Percentiles rank a stretch among this genome's conserved stretches.
These are phyloP conservation scores for Polytrichum formosum DNA, from an alignment of 225 moss, liverwort and hornwort genomes.

Conservation along the genomic window DNA sequence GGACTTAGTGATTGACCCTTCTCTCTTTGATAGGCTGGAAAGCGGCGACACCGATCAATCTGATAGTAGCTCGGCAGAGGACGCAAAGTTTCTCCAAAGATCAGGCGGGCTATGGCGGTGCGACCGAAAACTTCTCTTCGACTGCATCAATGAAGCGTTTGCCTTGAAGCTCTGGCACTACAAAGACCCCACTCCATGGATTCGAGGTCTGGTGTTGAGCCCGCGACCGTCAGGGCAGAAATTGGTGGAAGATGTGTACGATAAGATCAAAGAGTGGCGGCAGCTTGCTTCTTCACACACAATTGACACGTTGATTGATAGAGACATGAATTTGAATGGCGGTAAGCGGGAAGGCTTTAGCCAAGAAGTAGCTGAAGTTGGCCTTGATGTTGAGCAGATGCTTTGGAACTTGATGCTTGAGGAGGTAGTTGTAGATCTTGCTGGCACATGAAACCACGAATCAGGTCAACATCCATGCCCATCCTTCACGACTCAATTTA, in stretches of 20 bases:
- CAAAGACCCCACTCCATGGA: constrained; percentile 38
- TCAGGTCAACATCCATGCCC: neutral
- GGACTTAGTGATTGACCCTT: constrained; percentile 43
- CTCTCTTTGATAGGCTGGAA: constrained; percentile 46
- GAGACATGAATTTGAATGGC: constrained; percentile 34
- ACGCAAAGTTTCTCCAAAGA: constrained; percentile 17
- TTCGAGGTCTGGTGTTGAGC: constrained; percentile 17
- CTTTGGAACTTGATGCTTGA: constrained; percentile 50
- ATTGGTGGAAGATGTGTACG: constrained; percentile 48
- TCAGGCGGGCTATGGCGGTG: constrained; percentile 45
- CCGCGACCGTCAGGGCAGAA: constrained; percentile 26
- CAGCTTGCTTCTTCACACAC: constrained; percentile 32
- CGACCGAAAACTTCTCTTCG: constrained; percentile 53
- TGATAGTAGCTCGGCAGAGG: constrained; percentile 5
- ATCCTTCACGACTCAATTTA: neutral
- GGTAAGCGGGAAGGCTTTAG: constrained; percentile 43
- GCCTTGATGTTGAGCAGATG: constrained; percentile 38
- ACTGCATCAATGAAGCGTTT: constrained; percentile 47
- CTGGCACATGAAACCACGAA: neutral
- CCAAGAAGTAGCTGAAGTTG: constrained; percentile 30
- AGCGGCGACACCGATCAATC: constrained; percentile 13
- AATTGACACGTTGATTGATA: constrained; percentile 41
- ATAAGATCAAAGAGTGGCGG: constrained; percentile 48
- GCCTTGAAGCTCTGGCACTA: constrained; percentile 30
- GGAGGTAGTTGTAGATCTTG: constrained; percentile 38